Percentiles rank a stretch among this genome's conserved stretches.
These are phyloP conservation scores for Poa pratensis DNA, from an alignment of 176 grass and related monocot species.

Conservation along the genomic window DNA sequence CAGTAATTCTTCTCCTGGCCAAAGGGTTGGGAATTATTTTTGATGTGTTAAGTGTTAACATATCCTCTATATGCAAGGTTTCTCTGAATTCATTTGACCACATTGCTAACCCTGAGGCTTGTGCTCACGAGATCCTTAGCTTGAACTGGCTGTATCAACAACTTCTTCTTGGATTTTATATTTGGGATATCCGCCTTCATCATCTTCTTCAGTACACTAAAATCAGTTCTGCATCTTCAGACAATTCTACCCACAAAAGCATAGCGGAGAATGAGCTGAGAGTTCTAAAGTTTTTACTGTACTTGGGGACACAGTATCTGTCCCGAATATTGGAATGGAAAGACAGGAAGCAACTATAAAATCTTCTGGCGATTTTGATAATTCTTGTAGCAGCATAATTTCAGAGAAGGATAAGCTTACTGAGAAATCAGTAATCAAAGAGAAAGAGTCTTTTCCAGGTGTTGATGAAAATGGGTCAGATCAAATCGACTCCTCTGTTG, in stretches of 20 bases:
- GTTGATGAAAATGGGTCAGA: slow-evolving; percentile 24
- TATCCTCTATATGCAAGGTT: slow-evolving; percentile 48
- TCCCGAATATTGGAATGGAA: slow-evolving; percentile 34
- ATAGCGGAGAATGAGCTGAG: slow-evolving; percentile 35
- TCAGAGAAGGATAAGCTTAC: slow-evolving; percentile 32
- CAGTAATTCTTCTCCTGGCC: neutral
- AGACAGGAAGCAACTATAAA: slow-evolving; percentile 23
- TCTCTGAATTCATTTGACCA: slow-evolving; percentile 52
- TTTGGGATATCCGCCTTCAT: slow-evolving; percentile 83
- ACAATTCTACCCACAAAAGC: slow-evolving; percentile 27
- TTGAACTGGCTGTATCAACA: slow-evolving; percentile 88
- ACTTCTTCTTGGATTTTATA: slow-evolving; percentile 73
- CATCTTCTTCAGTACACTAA: slow-evolving; percentile 61
- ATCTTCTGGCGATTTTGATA: slow-evolving; percentile 1
- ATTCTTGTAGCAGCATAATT: slow-evolving; percentile 12
- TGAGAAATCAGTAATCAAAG: slow-evolving; percentile 40
- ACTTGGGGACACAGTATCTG: neutral
- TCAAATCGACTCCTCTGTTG: neutral
- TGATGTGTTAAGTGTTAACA: slow-evolving; percentile 7
- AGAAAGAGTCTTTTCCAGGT: slow-evolving; percentile 31
- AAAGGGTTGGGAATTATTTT: slow-evolving; percentile 16
- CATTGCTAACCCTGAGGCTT: slow-evolving; percentile 27
- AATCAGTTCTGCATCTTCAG: slow-evolving; percentile 20
- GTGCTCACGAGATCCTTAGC: slow-evolving; percentile 61
- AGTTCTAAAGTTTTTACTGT: slow-evolving; percentile 11